Conservation (phyloP, 2,329 filamentous ascomycete species). For the Aureobasidium sp. region DNA sequence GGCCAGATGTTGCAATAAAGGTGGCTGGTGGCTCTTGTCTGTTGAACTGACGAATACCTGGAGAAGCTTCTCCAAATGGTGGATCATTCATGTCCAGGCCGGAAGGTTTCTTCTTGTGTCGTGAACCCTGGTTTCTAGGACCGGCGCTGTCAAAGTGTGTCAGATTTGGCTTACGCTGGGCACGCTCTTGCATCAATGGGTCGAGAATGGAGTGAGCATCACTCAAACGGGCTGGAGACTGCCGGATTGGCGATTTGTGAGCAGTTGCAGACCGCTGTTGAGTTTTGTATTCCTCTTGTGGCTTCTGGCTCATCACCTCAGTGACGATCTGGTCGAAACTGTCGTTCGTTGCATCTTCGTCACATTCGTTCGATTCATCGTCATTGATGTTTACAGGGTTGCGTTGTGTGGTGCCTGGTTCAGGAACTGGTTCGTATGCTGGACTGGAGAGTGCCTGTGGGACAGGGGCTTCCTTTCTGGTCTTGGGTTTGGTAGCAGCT, state of each 20-base stretch:
- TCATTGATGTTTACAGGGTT: neutral
- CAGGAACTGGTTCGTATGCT: too few relatives aligned
- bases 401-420: neutral
- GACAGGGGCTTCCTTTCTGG: neutral
- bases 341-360: neutral
- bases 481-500: neutral
- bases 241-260: neutral
- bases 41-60: neutral
- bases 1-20: neutral
- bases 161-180: slow-evolving; percentile 19
- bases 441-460: neutral
- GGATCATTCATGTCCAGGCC: neutral
- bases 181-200: neutral
- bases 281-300: neutral
- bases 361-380: neutral
- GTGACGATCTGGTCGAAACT: neutral
- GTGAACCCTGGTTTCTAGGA: slow-evolving; percentile 25
- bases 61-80: neutral
- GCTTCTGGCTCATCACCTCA: neutral
- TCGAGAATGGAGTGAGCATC: neutral
- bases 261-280: neutral
- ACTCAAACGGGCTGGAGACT: neutral
- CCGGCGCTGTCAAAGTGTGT: slow-evolving; percentile 22
- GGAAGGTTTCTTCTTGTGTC: neutral
- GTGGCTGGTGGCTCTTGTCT: neutral